Evolutionary conservation across 2,329 filamentous ascomycete genomes (phyloP), one percentile per base, ranked within the genome.

Genomic region (Phaeosphaeriaceae sp.): DNA sequence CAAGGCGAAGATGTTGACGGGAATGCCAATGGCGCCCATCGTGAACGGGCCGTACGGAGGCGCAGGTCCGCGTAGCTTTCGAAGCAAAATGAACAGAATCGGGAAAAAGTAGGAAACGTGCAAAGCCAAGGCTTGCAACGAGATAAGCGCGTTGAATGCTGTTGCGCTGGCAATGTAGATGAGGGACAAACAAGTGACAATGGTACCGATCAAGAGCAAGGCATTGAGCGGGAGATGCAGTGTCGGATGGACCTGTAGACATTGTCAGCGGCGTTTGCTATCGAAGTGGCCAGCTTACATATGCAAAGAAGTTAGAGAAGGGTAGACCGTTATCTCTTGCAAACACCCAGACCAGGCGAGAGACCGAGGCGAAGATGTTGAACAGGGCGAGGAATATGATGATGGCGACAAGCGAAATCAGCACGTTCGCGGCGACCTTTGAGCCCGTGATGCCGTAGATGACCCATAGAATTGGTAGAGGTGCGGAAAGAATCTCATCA

Each of bases 341-440:
- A 73, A 83, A 85, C 0, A 80, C 80, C 83, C 83, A 85, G 0
- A 81, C 80, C 1, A 84, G 66, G 2, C 83, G 79, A 0, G 81
- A 82, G 0, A 80, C 80, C 0, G 82, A 83, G 0, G 83, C 81
- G 2, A 83, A 74, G 35, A 76, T 75, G 30, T 77, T 79, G 51
- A 82, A 78, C 35, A 77, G 77, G 0, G 78, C 76, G 42, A 80
- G 72, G 51, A 79, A 75, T 17, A 77, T 70, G 35, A 82, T 65
- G 0, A 81, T 61, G 0, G 78, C 70, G 15, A 83, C 66, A 0
- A 79, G 69, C 0, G 73, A 69, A 7, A 80, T 68, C 67, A 84
- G 75, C 13, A 76, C 74, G 2, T 77, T 83, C 0, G 81, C 77
- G 1, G 77, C 79, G 10, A 58, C 58, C 2, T 75, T 73, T 0